Evolutionary conservation across 2,329 filamentous ascomycete genomes (phyloP).

Genomic region (Cercospora nicotianae): DNA sequence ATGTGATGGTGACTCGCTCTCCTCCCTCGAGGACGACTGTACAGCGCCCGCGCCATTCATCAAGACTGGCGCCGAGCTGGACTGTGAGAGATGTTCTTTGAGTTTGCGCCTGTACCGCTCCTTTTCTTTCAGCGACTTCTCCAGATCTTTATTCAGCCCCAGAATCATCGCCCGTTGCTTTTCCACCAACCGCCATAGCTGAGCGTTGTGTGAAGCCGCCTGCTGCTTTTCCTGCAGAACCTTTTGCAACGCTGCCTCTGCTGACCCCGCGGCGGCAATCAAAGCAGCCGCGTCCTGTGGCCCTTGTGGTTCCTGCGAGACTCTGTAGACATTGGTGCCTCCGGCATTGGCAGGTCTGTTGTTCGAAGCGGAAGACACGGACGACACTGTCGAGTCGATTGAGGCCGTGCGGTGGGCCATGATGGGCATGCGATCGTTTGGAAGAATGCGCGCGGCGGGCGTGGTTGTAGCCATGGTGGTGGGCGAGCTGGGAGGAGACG

Average conservation of each 20-base stretch:
- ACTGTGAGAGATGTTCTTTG: conserved; percentile 66
- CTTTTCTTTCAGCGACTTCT: conserved; percentile 88
- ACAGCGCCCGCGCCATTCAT: conserved; percentile 22
- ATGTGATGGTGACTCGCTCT: conserved; percentile 33
- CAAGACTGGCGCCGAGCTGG: conserved; percentile 37
- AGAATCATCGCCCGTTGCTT: conserved; percentile 94
- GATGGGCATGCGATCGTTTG: conserved; percentile 17
- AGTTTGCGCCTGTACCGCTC: conserved; percentile 89
- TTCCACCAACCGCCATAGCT: conserved; percentile 93
- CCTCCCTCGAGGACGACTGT: conserved; percentile 27
- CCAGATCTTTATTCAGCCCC: conserved; percentile 90
- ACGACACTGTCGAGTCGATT: conserved; percentile 88
- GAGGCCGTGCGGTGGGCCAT: conserved; percentile 68
- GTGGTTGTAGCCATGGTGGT: conserved; percentile 19
- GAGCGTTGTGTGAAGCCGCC: conserved; percentile 82
- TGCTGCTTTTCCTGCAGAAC: conserved; percentile 89
- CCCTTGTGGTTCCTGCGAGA: conserved; percentile 55
- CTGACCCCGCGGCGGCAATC: conserved; percentile 80
- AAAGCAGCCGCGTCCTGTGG: conserved; percentile 75
- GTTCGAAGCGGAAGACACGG: conserved; percentile 45
- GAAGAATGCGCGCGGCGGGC: not conserved
- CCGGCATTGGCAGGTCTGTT: conserved; percentile 21
- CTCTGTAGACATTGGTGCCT: conserved; percentile 49
- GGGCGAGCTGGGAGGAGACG: conserved; percentile 32
- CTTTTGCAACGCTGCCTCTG: conserved; percentile 85